phyloP scores from a whole-genome alignment of 2,329 filamentous ascomycete species.

The Mollisiaceae sp. region DNA sequence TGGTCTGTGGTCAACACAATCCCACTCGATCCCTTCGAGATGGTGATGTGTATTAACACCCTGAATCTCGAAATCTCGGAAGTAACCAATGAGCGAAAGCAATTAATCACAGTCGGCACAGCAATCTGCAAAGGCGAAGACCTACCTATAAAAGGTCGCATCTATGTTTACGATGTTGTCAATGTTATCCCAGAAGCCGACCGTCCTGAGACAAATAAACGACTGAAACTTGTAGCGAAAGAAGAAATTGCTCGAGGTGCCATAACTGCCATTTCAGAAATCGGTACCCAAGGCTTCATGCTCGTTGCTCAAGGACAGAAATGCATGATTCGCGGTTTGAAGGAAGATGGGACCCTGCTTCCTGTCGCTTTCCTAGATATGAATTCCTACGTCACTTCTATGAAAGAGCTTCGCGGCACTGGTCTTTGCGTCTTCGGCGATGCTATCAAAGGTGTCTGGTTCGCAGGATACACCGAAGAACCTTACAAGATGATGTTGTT shows the following conservation, averaged over 20 bases:
- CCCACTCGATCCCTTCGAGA: slow-evolving; percentile 75
- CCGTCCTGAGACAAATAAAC: slow-evolving; percentile 82
- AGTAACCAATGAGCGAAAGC: slow-evolving; percentile 82
- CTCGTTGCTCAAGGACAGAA: slow-evolving; percentile 94
- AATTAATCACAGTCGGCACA: slow-evolving; percentile 84
- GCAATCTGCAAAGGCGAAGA: slow-evolving; percentile 89
- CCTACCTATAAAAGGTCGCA: slow-evolving; percentile 79
- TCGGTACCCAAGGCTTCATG: slow-evolving; percentile 87
- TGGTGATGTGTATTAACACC: slow-evolving; percentile 80
- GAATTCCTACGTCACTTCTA: slow-evolving; percentile 88
- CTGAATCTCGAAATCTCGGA: slow-evolving; percentile 90
- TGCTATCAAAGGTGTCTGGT: slow-evolving; percentile 93
- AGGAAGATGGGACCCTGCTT: slow-evolving; percentile 90
- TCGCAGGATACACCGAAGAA: slow-evolving; percentile 94
- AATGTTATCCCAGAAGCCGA: slow-evolving; percentile 89
- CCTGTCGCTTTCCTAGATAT: slow-evolving; percentile 98
- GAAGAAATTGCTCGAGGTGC: slow-evolving; percentile 93
- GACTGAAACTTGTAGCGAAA: slow-evolving; percentile 82
- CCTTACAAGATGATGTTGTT: slow-evolving; percentile 95
- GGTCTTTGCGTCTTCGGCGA: slow-evolving; percentile 89
- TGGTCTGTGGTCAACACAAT: slow-evolving; percentile 81
- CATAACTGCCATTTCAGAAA: slow-evolving; percentile 83
- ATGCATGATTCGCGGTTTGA: slow-evolving; percentile 93
- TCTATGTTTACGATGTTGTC: slow-evolving; percentile 92
- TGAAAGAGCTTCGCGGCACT: slow-evolving; percentile 81